A percentile compares a stretch with the other conserved stretches of the same genome.
phyloP scores from a whole-genome alignment of 176 grass and related monocot genomes.

The Hsuehochloa calcarea region DNA sequence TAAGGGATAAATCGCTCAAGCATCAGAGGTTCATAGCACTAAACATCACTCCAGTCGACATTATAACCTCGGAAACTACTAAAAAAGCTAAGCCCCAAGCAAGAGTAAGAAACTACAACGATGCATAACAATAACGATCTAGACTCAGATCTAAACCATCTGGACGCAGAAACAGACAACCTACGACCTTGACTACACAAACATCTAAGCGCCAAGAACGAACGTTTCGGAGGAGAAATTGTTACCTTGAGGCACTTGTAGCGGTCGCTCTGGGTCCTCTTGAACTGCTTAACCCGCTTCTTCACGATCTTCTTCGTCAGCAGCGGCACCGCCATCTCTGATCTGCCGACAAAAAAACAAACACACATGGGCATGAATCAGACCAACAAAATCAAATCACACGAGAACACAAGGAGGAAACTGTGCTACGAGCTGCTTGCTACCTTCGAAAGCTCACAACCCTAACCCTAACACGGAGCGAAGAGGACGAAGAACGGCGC shows the following conservation, averaged over 20 bases:
- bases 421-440: background rate
- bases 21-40: background rate
- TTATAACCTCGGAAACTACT: background rate
- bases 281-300: slow-evolving; percentile 74
- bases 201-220: background rate
- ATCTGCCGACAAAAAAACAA: background rate
- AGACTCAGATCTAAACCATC: background rate
- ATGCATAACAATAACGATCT: background rate
- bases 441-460: background rate
- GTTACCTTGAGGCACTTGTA: slow-evolving; percentile 69
- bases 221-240: background rate
- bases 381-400: background rate
- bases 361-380: background rate
- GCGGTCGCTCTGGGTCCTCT: slow-evolving; percentile 77
- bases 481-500: slow-evolving; percentile 10
- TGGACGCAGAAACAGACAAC: background rate
- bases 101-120: background rate
- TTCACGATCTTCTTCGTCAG: slow-evolving; percentile 70
- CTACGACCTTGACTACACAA: background rate
- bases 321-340: slow-evolving; percentile 83
- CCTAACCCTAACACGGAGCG: background rate
- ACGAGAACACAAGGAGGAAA: background rate
- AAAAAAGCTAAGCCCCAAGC: background rate
- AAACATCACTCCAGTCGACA: background rate
- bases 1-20: background rate